Conservation (phyloP, 2,329 filamentous ascomycete genomes). For the Diplocarpon rosae region DNA sequence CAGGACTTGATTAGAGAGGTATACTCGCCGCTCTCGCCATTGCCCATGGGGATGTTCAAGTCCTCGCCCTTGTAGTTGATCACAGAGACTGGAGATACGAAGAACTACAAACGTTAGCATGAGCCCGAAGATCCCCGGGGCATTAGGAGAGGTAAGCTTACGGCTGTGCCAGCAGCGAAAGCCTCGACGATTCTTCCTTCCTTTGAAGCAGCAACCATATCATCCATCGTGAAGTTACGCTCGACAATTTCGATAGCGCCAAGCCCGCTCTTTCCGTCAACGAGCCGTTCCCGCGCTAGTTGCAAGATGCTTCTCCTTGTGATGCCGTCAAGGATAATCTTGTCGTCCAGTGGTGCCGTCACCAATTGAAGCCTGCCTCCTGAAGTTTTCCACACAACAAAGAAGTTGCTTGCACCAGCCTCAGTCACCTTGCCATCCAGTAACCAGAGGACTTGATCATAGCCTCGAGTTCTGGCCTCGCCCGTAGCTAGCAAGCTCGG, state of each 20-base stretch:
- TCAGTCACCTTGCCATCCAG: constrained; percentile 79
- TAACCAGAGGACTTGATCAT: constrained; percentile 88
- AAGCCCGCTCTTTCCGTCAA: constrained; percentile 29
- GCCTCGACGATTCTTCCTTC: constrained; percentile 75
- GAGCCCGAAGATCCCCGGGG: background rate
- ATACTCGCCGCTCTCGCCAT: constrained; percentile 41
- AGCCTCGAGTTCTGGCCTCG: constrained; percentile 63
- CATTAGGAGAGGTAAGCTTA: constrained; percentile 35
- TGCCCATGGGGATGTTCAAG: constrained; percentile 49
- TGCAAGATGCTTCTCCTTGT: constrained; percentile 75
- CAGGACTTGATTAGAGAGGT: constrained; percentile 54
- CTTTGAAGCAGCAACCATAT: constrained; percentile 58
- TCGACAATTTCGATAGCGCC: constrained; percentile 62
- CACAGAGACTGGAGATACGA: constrained; percentile 55
- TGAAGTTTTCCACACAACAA: constrained; percentile 64
- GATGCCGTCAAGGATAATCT: constrained; percentile 78
- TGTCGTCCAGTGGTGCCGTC: constrained; percentile 72
- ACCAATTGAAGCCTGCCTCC: constrained; percentile 59
- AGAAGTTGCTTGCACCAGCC: constrained; percentile 87
- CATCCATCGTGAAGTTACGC: constrained; percentile 70
- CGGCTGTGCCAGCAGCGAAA: constrained; percentile 79
- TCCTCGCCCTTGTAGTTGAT: constrained; percentile 58
- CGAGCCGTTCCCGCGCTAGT: constrained; percentile 53
- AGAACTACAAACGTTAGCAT: constrained; percentile 40
- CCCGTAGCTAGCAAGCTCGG: constrained; percentile 68